Evolutionary conservation across 805 yeast genomes (phyloP).

Genomic region (Candida chilensis): DNA sequence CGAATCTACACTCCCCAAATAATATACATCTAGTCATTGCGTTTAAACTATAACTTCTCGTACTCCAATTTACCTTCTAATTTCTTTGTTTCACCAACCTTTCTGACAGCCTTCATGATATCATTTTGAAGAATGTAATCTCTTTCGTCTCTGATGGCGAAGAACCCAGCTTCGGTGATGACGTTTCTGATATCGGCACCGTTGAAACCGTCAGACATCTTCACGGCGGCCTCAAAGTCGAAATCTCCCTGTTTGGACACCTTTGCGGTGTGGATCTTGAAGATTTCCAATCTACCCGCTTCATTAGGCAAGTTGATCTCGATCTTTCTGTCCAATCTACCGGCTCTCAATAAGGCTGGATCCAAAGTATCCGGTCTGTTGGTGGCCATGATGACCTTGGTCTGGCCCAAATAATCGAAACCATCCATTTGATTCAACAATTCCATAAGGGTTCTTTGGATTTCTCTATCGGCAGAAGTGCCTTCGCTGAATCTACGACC

Average conservation of each 20-base stretch:
- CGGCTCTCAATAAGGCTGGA: conserved; percentile 95
- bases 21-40: too few species aligned
- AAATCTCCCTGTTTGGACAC: conserved; percentile 91
- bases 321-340: conserved; percentile 92
- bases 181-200: conserved; percentile 98
- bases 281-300: conserved; percentile 87
- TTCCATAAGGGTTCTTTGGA: conserved; percentile 97
- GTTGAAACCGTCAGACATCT: conserved; percentile 98
- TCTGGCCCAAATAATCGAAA: conserved; percentile 91
- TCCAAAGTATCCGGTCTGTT: conserved; percentile 97
- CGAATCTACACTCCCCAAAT: too few species aligned
- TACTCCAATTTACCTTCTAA: conserved; percentile 94
- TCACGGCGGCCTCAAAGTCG: conserved; percentile 94
- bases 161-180: conserved; percentile 97
- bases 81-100: conserved; percentile 94
- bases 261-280: conserved; percentile 83
- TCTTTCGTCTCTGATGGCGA: conserved; percentile 95
- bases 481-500: conserved; percentile 97
- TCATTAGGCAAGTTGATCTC: conserved; percentile 95
- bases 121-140: conserved; percentile 91
- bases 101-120: conserved; percentile 95
- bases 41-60: conserved; percentile 68
- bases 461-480: conserved; percentile 97
- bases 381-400: conserved; percentile 98
- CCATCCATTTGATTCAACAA: conserved; percentile 98